These are phyloP conservation scores for Colletotrichum phormii DNA, from an alignment of 2,329 filamentous ascomycete species.

Conservation along the genomic window DNA sequence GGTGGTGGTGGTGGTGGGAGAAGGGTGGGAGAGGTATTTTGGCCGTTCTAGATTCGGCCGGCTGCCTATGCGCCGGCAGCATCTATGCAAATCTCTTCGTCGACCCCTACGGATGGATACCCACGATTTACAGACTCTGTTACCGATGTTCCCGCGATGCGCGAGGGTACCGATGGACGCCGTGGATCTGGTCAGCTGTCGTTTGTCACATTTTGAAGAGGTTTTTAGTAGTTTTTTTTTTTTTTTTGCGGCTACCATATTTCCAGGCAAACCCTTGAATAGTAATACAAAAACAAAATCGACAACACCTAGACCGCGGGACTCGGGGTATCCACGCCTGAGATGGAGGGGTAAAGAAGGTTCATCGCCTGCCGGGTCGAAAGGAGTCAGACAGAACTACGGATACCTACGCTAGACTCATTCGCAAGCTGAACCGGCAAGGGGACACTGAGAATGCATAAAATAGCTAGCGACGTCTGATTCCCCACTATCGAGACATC, in stretches of 20 bases:
- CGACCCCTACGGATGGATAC: too few species aligned
- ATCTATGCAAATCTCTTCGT: too few species aligned
- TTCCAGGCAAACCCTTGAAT: background rate
- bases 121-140: background rate
- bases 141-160: conserved; percentile 21
- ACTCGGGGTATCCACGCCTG: background rate
- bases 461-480: background rate
- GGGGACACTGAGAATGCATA: conserved; percentile 15
- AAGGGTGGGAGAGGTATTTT: background rate
- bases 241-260: background rate
- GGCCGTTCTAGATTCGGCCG: conserved; percentile 6
- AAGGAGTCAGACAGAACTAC: background rate
- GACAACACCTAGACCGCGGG: background rate
- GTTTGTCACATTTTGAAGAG: conserved; percentile 11
- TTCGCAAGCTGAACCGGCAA: background rate
- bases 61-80: background rate
- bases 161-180: conserved; percentile 2
- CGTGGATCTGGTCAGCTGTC: conserved; percentile 29
- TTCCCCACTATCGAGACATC: background rate
- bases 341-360: background rate
- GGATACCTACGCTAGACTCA: background rate
- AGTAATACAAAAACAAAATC: too few species aligned
- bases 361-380: background rate
- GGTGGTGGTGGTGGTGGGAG: background rate
- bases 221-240: too few species aligned